Conservation (phyloP, 2,329 filamentous ascomycete species). For the Boeremia exigua region DNA sequence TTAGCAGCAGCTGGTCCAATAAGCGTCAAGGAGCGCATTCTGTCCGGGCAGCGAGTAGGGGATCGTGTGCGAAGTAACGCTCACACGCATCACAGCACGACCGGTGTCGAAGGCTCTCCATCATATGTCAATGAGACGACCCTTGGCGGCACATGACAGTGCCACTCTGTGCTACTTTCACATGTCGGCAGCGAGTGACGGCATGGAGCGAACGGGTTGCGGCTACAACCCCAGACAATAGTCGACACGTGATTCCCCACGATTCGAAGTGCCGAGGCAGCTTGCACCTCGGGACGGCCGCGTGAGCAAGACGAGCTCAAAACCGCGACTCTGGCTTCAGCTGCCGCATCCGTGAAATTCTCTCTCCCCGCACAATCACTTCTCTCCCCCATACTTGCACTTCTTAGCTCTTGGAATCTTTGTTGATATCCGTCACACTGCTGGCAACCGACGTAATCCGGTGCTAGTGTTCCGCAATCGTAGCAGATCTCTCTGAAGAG, state of each 20-base stretch:
- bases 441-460: constrained; percentile 8
- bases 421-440: constrained; percentile 9
- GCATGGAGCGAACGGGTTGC: not conserved
- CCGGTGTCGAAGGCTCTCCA: not conserved
- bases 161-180: constrained; percentile 4
- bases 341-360: constrained; percentile 6
- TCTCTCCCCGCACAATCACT: not conserved
- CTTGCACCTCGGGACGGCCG: constrained; percentile 16
- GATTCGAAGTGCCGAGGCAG: constrained; percentile 12
- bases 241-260: constrained; percentile 19
- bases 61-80: not conserved
- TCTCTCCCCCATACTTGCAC: not conserved
- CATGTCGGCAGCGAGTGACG: constrained; percentile 12
- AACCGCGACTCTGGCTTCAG: constrained; percentile 16
- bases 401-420: constrained; percentile 8
- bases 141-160: constrained; percentile 3
- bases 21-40: no score
- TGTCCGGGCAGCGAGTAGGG: no score
- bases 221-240: constrained; percentile 11
- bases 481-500: not conserved
- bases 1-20: no score
- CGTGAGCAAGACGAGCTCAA: constrained; percentile 16
- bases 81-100: not conserved
- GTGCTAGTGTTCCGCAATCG: constrained; percentile 9
- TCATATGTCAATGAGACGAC: not conserved